Percentiles rank a stretch among this genome's conserved stretches.
These are phyloP conservation scores for Nidularia pulvinata DNA, from an alignment of 768 basidiomycete species.

Conservation along the genomic window DNA sequence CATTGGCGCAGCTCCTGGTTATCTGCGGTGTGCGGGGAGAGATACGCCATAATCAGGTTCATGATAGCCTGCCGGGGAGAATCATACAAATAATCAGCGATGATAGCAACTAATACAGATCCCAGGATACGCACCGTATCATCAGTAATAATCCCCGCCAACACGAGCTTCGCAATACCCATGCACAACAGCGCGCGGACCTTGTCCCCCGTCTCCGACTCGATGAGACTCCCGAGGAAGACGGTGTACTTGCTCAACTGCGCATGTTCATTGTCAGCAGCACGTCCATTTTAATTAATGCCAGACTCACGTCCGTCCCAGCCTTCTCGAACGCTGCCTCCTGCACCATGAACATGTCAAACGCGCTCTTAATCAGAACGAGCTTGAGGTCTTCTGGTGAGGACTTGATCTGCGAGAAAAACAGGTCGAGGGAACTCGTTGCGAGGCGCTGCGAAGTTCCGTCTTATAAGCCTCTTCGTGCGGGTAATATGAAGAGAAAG, in stretches of 20 bases:
- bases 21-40: slow-evolving; percentile 77
- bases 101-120: too few species aligned
- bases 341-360: slow-evolving; percentile 88
- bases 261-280: neutral
- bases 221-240: slow-evolving; percentile 33
- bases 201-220: slow-evolving; percentile 48
- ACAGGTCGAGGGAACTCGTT: slow-evolving; percentile 51
- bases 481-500: neutral
- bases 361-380: slow-evolving; percentile 75
- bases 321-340: slow-evolving; percentile 53
- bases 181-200: slow-evolving; percentile 72
- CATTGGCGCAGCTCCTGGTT: slow-evolving; percentile 89
- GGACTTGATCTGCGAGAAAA: slow-evolving; percentile 57
- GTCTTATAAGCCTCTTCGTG: neutral
- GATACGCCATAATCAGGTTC: slow-evolving; percentile 50
- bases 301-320: slow-evolving; percentile 17
- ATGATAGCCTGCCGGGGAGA: slow-evolving; percentile 34
- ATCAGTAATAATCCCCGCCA: slow-evolving; percentile 75
- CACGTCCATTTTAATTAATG: too few species aligned
- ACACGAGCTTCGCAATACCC: slow-evolving; percentile 85
- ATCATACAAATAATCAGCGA: too few species aligned
- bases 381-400: slow-evolving; percentile 67
- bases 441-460: slow-evolving; percentile 28
- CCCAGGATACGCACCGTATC: slow-evolving; percentile 50
- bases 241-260: slow-evolving; percentile 17